Base-by-base conservation (phyloP, 2,329 filamentous ascomycete genomes). In the Botrytis medusae region DNA sequence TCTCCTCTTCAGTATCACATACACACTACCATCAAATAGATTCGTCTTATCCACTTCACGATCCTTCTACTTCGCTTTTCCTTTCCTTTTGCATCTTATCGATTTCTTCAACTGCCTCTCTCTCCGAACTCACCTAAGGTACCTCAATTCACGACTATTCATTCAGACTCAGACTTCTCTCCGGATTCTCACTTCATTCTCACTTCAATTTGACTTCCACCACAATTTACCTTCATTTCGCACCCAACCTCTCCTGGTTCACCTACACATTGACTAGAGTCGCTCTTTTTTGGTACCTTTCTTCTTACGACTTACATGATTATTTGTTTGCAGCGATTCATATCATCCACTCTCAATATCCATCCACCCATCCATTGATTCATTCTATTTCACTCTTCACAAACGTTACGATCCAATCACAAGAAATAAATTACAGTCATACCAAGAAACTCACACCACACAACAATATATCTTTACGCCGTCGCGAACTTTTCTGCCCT, bases 201-300 rank as follows among this genome's bases (percentile, higher is more conserved):
- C 44, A 29, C 51, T 57, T 8, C 51, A 54, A 29, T 54, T 9
- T 54, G 14, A 54, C n/a, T 29, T 69, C 51, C 37, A 25, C 34
- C 48, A 25, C 67, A 69, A 10, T 61, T 46, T 29, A 34, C 54
- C 46, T 42, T 22, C 57, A 40, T 32, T 51, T 40, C 59, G 7
- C 69, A 25, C 6, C 29, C n/a, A 29, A 7, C 20, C 34, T 22
- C 25, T 51, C 42, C 54, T 70, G 42, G 10, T 32, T 70, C 46
- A 65, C 22, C 6, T 65, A 71, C n/a, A 18, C 44, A 32, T 63
- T 29, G 42, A 71, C 60, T 65, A 25, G 2, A 64, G 60, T 65
- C 60, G 20, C 37, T 71, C 69, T 54, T 71, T 54, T 71, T 71
- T 29, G 46, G 32, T 57, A 65, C 60, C 32, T 64, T 44, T 57